Evolutionary conservation across 495 filamentous ascomycete species (phyloP).

Genomic region (Thermothielavioides terrestris): DNA sequence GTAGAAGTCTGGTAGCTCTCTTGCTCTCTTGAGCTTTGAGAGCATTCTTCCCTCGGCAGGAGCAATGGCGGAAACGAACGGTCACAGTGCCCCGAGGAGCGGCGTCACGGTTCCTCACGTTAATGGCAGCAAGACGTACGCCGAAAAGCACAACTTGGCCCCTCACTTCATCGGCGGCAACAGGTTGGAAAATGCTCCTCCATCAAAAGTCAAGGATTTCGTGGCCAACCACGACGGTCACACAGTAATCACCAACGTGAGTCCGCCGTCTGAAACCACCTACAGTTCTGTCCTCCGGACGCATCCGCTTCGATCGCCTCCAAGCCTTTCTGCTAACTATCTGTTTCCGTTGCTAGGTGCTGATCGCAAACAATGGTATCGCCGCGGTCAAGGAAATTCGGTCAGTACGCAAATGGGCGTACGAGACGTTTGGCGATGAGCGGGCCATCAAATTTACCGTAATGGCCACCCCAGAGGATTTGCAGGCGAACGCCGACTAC

Average conservation of each 20-base stretch:
- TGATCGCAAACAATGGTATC: constrained; percentile 99
- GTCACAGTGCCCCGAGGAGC: constrained; percentile 29
- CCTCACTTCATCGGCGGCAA: constrained; percentile 96
- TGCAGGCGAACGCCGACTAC: constrained; percentile 96
- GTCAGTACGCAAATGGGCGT: constrained; percentile 98
- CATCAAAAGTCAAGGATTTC: constrained; percentile 88
- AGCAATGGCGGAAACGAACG: constrained; percentile 43
- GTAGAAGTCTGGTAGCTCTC: neutral
- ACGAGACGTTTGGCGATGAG: constrained; percentile 98
- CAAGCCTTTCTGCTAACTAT: constrained; percentile 2
- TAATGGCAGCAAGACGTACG: constrained; percentile 50
- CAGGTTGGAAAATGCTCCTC: constrained; percentile 63
- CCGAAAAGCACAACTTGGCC: constrained; percentile 70
- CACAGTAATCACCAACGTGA: constrained; percentile 93
- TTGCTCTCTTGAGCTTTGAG: neutral
- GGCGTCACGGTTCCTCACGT: constrained; percentile 32
- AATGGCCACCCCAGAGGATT: constrained; percentile 99
- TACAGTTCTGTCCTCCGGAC: too few relatives aligned
- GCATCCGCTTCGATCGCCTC: too few relatives aligned
- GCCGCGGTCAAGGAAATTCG: constrained; percentile 98
- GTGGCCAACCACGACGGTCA: constrained; percentile 83
- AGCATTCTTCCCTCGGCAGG: constrained; percentile 9
- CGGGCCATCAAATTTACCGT: constrained; percentile 97
- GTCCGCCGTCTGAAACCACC: too few relatives aligned
- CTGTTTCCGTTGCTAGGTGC: constrained; percentile 49